Evolutionary conservation across 768 basidiomycete genomes (phyloP), one percentile per base, ranked within the genome.

Genomic region (Auricularia cornea): DNA sequence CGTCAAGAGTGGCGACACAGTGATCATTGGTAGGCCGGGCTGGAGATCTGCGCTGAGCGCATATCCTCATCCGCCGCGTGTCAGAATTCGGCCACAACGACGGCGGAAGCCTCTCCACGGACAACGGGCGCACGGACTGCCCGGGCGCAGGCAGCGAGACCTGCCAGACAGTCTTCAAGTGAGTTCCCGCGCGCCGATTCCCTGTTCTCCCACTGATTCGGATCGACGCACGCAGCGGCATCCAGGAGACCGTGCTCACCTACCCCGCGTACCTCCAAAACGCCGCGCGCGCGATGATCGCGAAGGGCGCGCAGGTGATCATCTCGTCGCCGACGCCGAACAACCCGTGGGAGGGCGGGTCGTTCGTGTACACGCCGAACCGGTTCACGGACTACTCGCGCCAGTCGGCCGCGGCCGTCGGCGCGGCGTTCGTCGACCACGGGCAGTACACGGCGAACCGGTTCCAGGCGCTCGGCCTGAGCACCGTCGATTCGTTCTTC

Each of bases 81-180:
- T 4, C 20, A 62, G 62, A 78, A 63, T 80, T 83, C 59, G 81
- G 80, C 2, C 81, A 82, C 66, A 83, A 82, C 65, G 81, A 81
- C 60, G 69, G 69, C 16, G 54, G 54, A 29, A 66, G 65, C 64
- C 77, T 77, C 30, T 29, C 33, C 26, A 63, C 68, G 33, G 69
- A 60, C 61, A 62, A 59, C 52, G 60, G 60, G 33, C 61, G 51
- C 51, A 66, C 44, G 20, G 54, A 57, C 28, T 57, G 54, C 28
- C 30, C 54, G 11, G 54, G 54, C 16, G 30, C 16, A n/a, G 54
- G 54, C 23, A 30, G 6, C 16, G 26, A 57, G 54, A 57, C 54
- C 11, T 57, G 54, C 28, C 26, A 28, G 54, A 57, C 54, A 4
- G 20, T 20, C 23, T 57, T 29, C 30, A 26, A 57, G 54, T 57